These are phyloP conservation scores for Amylostereum areolatum DNA, from an alignment of 1,284 basidiomycete species.

Conservation along the genomic window DNA sequence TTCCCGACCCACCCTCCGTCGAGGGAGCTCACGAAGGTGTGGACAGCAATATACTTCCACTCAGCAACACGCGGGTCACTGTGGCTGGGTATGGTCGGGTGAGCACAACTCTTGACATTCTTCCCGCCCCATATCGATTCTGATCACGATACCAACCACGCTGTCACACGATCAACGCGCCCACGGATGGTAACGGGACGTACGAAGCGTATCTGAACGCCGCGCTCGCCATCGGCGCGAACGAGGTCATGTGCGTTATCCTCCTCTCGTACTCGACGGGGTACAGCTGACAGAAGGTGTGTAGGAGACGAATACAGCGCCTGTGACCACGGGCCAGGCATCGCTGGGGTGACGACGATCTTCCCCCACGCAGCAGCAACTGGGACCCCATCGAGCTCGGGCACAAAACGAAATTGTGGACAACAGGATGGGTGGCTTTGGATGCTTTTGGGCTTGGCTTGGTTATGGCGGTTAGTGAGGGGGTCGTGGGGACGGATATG, in stretches of 20 bases:
- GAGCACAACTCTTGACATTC: background rate
- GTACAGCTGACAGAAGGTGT: background rate
- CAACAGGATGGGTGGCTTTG: too few species aligned
- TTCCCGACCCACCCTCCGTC: background rate
- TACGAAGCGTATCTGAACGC: background rate
- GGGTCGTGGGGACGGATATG: too few species aligned
- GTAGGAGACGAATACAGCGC: background rate
- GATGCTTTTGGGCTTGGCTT: too few species aligned
- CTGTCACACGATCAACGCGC: background rate
- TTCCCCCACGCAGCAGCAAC: background rate
- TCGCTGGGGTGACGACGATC: background rate
- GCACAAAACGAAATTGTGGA: too few species aligned
- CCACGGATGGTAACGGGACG: background rate
- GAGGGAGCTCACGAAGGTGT: background rate
- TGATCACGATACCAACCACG: background rate
- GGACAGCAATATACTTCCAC: constrained; percentile 1
- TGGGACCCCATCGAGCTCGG: too few species aligned
- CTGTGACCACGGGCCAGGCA: background rate
- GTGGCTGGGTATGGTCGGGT: background rate
- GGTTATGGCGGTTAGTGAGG: too few species aligned
- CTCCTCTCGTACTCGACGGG: background rate
- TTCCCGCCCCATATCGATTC: too few species aligned
- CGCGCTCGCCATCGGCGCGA: background rate
- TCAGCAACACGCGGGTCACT: constrained; percentile 1
- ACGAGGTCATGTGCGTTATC: background rate